Evolutionary conservation across 257 asterid species (phyloP), one percentile per base, ranked within the genome.

Genomic region (Ligustrum vulgare): DNA sequence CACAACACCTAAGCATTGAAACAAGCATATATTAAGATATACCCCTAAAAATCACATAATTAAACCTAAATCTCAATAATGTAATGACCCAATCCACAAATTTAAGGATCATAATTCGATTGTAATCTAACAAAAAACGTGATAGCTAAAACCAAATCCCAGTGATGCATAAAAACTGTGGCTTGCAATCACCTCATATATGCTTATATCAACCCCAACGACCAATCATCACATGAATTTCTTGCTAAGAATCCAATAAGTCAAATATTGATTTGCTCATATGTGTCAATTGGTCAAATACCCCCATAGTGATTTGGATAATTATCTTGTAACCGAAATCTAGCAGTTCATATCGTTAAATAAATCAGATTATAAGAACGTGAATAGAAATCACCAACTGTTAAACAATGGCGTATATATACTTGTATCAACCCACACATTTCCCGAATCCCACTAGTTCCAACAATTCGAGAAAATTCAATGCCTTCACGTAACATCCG

Each of bases 391-490:
- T 67, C 74, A 76, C 67, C 56, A 34, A 67, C 62, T 47, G 66
- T 74, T 18, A 47, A 76, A 64, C 79, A 75, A 72, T 32, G 41
- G 11, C 72, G 51, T 58, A 51, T 37, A 54, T 56, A 45, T 28
- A 10, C 6, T 25, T 15, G 41, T 70, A 80, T 8, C 68, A 56
- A 10, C 45, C 45, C 15, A 39, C 18, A 3, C 45, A 72, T 72
- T 63, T 70, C 7, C 45, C 72, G 16, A 49, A 45, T 28, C 18
- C 45, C 76, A 71, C 28, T 56, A 45, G 39, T 69, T 37, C 76
- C 62, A 22, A 73, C 66, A 71, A 74, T 69, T 62, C 75, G 69
- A 64, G 12, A 43, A 69, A 35, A 58, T 37, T 49, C 72, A 58
- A 31, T 22, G 28, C 22, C 39, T 70, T 62, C 62, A 36, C 34